Conservation (phyloP, 371 early-diverging fungal species). For the Mortierella sp. region DNA sequence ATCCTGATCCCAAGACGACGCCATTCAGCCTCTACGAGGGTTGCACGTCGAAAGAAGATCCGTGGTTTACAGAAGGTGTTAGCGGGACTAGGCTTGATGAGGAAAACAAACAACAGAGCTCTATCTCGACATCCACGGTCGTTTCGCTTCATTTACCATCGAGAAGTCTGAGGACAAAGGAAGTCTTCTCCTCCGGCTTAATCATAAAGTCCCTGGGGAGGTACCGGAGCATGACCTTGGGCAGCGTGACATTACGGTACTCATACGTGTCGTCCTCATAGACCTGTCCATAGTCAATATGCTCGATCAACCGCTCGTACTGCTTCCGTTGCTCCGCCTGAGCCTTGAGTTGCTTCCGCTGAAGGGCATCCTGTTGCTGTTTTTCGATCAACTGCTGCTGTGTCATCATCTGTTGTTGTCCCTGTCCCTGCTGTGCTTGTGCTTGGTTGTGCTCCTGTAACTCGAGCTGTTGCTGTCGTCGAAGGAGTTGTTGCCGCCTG, state of each 20-base stretch:
- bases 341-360: neutral
- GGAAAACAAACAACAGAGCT: constrained; percentile 5
- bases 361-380: constrained; percentile 3
- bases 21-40: constrained; percentile 35
- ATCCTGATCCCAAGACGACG: constrained; percentile 27
- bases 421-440: neutral
- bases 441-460: neutral
- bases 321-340: constrained; percentile 1
- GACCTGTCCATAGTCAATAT: constrained; percentile 29
- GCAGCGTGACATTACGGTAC: constrained; percentile 46
- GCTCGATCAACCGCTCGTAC: neutral
- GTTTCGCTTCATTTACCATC: constrained; percentile 23
- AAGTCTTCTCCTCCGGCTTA: neutral
- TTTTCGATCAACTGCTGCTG: neutral
- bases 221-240: constrained; percentile 28
- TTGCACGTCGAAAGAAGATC: neutral
- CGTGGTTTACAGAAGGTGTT: neutral
- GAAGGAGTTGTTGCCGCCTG: too few species aligned
- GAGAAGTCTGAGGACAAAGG: constrained; percentile 14
- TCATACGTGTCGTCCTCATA: constrained; percentile 29
- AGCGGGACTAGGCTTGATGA: neutral
- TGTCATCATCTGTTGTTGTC: neutral
- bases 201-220: neutral
- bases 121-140: neutral
- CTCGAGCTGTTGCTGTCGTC: too few species aligned